Base-by-base conservation (phyloP, 176 grass and related monocot species). In the Echinochloa phyllopogon region DNA sequence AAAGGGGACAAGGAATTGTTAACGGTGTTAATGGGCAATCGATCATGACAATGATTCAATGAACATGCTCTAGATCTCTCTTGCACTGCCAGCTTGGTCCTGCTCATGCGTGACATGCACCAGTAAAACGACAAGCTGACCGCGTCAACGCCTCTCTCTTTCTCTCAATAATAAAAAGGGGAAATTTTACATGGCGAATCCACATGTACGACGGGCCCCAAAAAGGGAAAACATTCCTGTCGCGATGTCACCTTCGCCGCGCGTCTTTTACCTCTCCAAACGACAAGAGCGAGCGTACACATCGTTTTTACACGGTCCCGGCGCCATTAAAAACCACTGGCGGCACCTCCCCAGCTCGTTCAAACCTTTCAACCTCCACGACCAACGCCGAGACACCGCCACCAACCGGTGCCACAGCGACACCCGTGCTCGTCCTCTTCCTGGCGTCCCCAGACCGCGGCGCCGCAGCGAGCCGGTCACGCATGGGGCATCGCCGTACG, bases 221-320 rank as follows among this genome's bases (percentile, higher is more conserved):
- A 44, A 52, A 14, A 43, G 42, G 2, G 29, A 50, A 42, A 14
- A 56, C 60, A 63, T 65, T 36, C 10, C 0, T 11, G 69, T 87
- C 69, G 23, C 29, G 2, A 33, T 33, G 29, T 33, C 29, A 33
- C 47, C 69, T 74, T 87, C 58, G 57, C 56, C 1, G 36, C 25
- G 68, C 37, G 58, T 44, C 58, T 53, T 78, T 80, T 50, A 72
- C 84, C 76, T 53, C 42, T 41, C 37, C 16, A 55, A 43, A 57
- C 39, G 85, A 69, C 78, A 76, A 69, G 39, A 21, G 27, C 25
- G 9, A 47, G 70, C 9, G 14, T 33, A 33, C 62, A 37, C 86
- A 27, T 76, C 60, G 78, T 67, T 73, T 75, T 48, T 20, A 68
- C 68, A 82, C 78, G 41, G 0, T 6, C 44, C 69, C 9, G 21